These are phyloP conservation scores for Chlamydomonas incerta DNA, from an alignment of 139 green algal species.

Conservation along the genomic window DNA sequence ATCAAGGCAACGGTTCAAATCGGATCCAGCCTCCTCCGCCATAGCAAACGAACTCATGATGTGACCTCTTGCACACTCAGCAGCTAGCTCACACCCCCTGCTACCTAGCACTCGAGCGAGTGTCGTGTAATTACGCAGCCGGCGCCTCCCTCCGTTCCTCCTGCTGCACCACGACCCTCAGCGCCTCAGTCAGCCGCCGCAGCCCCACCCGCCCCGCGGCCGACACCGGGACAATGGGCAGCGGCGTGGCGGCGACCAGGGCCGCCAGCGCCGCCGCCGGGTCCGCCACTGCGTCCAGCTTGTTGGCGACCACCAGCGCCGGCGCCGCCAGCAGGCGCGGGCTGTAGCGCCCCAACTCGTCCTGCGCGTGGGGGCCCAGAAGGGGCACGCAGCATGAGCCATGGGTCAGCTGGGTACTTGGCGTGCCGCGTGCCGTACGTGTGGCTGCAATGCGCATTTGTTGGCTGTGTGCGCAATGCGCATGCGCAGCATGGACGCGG, in stretches of 20 bases:
- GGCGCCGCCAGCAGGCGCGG: constrained; percentile 44
- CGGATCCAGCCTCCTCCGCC: too few relatives aligned
- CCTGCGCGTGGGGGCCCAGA: constrained; percentile 9
- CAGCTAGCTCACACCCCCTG: too few relatives aligned
- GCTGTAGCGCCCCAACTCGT: constrained; percentile 69
- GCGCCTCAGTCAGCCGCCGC: constrained; percentile 28
- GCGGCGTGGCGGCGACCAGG: constrained; percentile 36
- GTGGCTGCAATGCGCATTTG: background rate
- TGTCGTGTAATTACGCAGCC: too few relatives aligned
- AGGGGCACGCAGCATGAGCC: background rate
- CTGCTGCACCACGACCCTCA: background rate
- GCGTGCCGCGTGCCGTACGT: background rate
- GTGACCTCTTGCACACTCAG: too few relatives aligned
- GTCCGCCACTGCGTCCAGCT: constrained; percentile 61
- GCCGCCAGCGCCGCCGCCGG: constrained; percentile 31
- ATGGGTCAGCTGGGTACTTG: background rate
- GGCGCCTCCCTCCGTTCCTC: too few relatives aligned
- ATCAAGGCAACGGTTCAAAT: too few relatives aligned
- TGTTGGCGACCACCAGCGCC: constrained; percentile 78
- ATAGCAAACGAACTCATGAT: too few relatives aligned
- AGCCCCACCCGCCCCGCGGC: constrained; percentile 37
- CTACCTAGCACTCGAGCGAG: too few relatives aligned
- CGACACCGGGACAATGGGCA: constrained; percentile 60
- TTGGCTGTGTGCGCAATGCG: background rate
- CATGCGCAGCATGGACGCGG: too few relatives aligned